Percentiles rank a stretch among this genome's conserved stretches.
phyloP scores from a whole-genome alignment of 2,329 filamentous ascomycete genomes.

The Penicillium sp. region DNA sequence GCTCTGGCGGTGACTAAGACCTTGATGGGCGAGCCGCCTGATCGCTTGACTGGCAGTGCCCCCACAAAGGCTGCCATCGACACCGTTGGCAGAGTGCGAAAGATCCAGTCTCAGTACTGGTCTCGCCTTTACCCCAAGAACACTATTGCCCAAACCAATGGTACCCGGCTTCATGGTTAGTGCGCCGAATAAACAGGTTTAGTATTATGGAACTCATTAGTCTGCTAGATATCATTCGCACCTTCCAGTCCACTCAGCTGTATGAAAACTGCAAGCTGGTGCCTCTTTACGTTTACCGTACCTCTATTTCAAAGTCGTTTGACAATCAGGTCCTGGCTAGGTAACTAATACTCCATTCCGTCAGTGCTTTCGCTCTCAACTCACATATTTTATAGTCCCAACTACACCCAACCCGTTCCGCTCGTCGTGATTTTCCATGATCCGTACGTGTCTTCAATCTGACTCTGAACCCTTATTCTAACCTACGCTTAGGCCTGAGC shows the following conservation, averaged over 20 bases:
- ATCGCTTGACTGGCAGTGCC: slow-evolving; percentile 52
- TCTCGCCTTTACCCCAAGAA: slow-evolving; percentile 76
- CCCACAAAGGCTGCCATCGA: slow-evolving; percentile 57
- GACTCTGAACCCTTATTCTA: slow-evolving; percentile 6
- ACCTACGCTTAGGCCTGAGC: slow-evolving; percentile 61
- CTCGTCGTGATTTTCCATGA: slow-evolving; percentile 89
- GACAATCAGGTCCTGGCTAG: slow-evolving; percentile 86
- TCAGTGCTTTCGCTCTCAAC: not conserved
- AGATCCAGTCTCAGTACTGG: slow-evolving; percentile 72
- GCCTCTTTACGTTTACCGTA: slow-evolving; percentile 75
- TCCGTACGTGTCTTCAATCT: slow-evolving; percentile 59
- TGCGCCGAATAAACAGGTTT: not conserved
- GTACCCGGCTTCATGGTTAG: slow-evolving; percentile 64
- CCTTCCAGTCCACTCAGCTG: slow-evolving; percentile 72
- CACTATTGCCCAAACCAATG: slow-evolving; percentile 30
- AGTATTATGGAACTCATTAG: slow-evolving; percentile 7
- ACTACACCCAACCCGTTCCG: slow-evolving; percentile 66
- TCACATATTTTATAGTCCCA: slow-evolving; percentile 49
- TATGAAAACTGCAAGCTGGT: slow-evolving; percentile 76
- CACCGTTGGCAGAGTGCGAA: slow-evolving; percentile 59
- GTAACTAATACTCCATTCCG: slow-evolving; percentile 35
- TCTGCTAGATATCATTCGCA: slow-evolving; percentile 68
- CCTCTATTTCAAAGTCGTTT: slow-evolving; percentile 72
- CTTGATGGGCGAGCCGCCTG: slow-evolving; percentile 91
- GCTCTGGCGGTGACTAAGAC: slow-evolving; percentile 88